A percentile compares a stretch with the other conserved stretches of the same genome.
Evolutionary conservation across 345 rosid species (phyloP).

Genomic region (Carallia brachiata): DNA sequence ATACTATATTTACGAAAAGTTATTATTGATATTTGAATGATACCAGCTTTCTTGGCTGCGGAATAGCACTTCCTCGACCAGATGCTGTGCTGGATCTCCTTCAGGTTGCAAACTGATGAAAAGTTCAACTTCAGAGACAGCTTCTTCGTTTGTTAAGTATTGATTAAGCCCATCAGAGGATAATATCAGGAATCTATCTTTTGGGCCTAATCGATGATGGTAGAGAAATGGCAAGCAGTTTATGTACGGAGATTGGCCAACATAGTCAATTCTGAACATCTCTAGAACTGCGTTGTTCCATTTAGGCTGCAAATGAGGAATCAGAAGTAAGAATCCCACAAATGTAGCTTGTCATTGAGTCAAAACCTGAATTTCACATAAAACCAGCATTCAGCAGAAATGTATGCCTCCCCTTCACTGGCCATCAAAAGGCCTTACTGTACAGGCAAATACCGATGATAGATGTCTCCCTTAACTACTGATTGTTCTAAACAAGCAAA

Average conservation of each 20-base stretch:
- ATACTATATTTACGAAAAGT: no score
- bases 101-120: slow-evolving; percentile 78
- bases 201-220: slow-evolving; percentile 66
- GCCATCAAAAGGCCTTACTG: background rate
- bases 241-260: slow-evolving; percentile 76
- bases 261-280: slow-evolving; percentile 77
- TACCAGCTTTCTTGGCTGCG: slow-evolving; percentile 94
- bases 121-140: slow-evolving; percentile 60
- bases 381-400: background rate
- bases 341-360: background rate
- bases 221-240: slow-evolving; percentile 69
- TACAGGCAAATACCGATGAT: background rate
- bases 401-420: background rate
- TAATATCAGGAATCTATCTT: slow-evolving; percentile 72
- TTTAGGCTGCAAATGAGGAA: slow-evolving; percentile 51
- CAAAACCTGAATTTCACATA: background rate
- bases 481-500: background rate
- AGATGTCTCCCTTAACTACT: no score
- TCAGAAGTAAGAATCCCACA: background rate
- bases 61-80: slow-evolving; percentile 70
- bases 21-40: no score
- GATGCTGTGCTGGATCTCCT: slow-evolving; percentile 97
- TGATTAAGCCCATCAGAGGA: slow-evolving; percentile 91
- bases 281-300: slow-evolving; percentile 84
- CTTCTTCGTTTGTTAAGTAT: slow-evolving; percentile 84